Conservation (phyloP, 2,329 filamentous ascomycete species). For the Aspergillus aculeatus region DNA sequence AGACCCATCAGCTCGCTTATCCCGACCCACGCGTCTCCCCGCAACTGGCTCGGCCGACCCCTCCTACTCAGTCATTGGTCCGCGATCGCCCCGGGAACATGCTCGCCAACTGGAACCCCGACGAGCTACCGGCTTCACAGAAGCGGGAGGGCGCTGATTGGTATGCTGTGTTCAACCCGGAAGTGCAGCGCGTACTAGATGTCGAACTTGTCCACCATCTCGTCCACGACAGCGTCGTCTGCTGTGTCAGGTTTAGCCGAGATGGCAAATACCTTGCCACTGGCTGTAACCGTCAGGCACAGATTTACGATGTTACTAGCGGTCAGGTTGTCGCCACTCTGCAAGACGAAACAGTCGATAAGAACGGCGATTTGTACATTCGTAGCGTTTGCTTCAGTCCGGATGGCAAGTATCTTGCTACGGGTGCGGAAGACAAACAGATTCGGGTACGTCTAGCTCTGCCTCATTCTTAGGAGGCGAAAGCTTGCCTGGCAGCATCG, state of each 20-base stretch:
- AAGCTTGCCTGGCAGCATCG: not conserved
- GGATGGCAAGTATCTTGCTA: constrained; percentile 88
- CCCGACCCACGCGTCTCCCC: constrained; percentile 79
- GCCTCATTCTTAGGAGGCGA: not conserved
- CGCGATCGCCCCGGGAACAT: constrained; percentile 62
- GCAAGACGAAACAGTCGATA: constrained; percentile 83
- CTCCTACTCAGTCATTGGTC: constrained; percentile 56
- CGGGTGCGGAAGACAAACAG: constrained; percentile 94
- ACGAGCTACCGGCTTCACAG: constrained; percentile 77
- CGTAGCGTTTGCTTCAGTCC: constrained; percentile 98
- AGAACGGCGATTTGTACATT: constrained; percentile 92
- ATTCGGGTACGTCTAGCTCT: constrained; percentile 68
- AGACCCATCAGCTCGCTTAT: constrained; percentile 83
- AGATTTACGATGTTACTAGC: constrained; percentile 90
- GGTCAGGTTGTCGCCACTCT: constrained; percentile 86
- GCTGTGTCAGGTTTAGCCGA: constrained; percentile 93
- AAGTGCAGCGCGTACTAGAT: constrained; percentile 83
- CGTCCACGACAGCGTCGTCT: constrained; percentile 92
- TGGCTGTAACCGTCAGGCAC: constrained; percentile 97
- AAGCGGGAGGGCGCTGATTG: constrained; percentile 91
- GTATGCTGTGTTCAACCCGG: constrained; percentile 96
- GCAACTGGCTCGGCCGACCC: constrained; percentile 80
- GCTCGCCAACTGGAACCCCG: constrained; percentile 81
- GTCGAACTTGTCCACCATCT: constrained; percentile 93
- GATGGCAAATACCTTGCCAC: constrained; percentile 96